Evolutionary conservation across 768 basidiomycete genomes (phyloP), one percentile per base, ranked within the genome.

Genomic region (Calocybe indica): DNA sequence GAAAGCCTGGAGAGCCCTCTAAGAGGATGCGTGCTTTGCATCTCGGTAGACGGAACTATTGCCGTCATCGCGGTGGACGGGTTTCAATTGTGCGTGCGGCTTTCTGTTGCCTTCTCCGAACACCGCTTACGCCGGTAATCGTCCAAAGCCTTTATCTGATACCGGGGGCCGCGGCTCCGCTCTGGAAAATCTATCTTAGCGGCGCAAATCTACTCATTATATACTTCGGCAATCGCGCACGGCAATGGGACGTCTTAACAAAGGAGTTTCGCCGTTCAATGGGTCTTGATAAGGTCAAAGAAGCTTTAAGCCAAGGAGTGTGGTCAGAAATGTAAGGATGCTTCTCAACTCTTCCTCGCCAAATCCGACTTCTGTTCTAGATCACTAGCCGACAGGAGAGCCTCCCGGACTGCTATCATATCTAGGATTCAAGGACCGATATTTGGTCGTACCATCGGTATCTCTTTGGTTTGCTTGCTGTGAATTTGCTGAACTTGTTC

Each of bases 181-280:
- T 97, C 13, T 65, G 68, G 33, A 63, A 73, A 39, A 62, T 95
- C 11, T 89, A 80, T 56, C 62, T 89, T 6, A 73, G 79, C 8
- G 82, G 75, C 11, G 76, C 85, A 46, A 83, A 89, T 49, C 62
- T 96, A 29, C 59, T 96, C 44, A 66, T 94, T 5, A 63, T 86
- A 1, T 97, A 97, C 62, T 71, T 71, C 2, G 83, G 88, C 51
- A 82, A 78, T 2, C 79, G 83, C 46, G 89, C 88, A 1, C 73
- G 96, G 37, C 65, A 94, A 2, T 99, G 96, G 92, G 90, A 97
- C 56, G 69, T 84, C 11, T 79, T 80, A 51, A 86, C 83, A 0
- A 76, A 77, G 48, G 93, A 96, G 56, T 85, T 98, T 55, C 79
- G 91, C 75, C 70, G 95, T 42, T 88, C 92, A 0, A 89, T 89